Evolutionary conservation across 345 rosid species (phyloP).

Genomic region (Aquilaria malaccensis): DNA sequence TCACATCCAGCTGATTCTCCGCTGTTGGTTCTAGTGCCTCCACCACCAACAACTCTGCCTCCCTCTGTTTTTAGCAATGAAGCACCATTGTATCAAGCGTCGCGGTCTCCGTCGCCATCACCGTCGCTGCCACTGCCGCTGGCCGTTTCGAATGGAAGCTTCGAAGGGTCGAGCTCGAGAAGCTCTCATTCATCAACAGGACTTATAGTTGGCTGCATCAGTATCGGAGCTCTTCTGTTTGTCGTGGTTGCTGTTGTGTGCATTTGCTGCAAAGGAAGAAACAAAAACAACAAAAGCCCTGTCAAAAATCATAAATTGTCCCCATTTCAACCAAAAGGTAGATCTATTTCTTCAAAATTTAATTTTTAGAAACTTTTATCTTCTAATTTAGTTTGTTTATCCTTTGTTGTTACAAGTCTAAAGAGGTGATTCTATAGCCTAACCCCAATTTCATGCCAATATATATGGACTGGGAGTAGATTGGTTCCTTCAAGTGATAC

Average conservation of each 20-base stretch:
- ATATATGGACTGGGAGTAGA: too few relatives aligned
- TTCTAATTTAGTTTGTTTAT: neutral
- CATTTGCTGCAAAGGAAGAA: slow-evolving; percentile 14
- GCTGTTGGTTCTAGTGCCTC: neutral
- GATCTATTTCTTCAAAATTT: neutral
- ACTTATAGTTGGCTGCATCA: slow-evolving; percentile 11
- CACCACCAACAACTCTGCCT: slow-evolving; percentile 9
- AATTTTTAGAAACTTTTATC: neutral
- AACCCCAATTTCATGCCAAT: too few relatives aligned
- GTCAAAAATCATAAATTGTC: slow-evolving; percentile 2
- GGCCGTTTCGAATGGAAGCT: slow-evolving; percentile 12
- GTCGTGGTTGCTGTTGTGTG: slow-evolving; percentile 16
- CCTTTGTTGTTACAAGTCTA: neutral
- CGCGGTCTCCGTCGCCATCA: slow-evolving; percentile 5
- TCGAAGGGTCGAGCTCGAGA: slow-evolving; percentile 12
- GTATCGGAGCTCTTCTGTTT: slow-evolving; percentile 24
- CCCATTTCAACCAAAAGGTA: slow-evolving; percentile 5
- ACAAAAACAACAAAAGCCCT: slow-evolving; percentile 5
- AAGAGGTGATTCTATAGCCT: neutral
- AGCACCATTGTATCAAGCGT: slow-evolving; percentile 5
- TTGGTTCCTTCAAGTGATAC: too few relatives aligned
- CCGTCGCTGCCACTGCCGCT: slow-evolving; percentile 8
- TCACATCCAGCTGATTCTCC: slow-evolving; percentile 1
- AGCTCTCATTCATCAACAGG: slow-evolving; percentile 13
- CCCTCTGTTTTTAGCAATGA: neutral